Conservation (phyloP, 176 grass and related monocot species). For the Paspalum notatum region DNA sequence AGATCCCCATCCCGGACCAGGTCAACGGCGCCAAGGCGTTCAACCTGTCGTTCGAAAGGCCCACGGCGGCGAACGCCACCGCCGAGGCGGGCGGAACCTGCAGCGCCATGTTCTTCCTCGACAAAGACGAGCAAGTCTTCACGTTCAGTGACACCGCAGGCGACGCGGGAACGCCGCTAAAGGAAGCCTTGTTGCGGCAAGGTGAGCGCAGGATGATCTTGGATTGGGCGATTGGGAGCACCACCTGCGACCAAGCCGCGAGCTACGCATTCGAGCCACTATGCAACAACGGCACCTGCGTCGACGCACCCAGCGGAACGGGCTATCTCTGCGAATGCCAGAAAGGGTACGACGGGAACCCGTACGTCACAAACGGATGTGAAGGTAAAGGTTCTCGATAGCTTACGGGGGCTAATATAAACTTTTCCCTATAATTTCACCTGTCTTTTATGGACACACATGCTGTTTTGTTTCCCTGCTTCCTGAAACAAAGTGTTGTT, state of each 20-base stretch:
- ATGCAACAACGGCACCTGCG: constrained; percentile 32
- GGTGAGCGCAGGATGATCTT: constrained; percentile 29
- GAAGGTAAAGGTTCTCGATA: background rate
- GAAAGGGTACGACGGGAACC: constrained; percentile 17
- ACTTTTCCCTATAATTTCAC: background rate
- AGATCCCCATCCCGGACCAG: background rate
- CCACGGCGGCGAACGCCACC: too few relatives aligned
- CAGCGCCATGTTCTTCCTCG: constrained; percentile 37
- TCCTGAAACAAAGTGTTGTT: constrained; percentile 21
- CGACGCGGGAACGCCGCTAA: background rate
- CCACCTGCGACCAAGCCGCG: background rate
- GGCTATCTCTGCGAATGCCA: constrained; percentile 40
- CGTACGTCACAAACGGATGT: constrained; percentile 15
- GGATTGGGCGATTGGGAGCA: constrained; percentile 34
- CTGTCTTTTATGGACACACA: background rate
- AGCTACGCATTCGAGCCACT: background rate
- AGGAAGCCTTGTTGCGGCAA: background rate
- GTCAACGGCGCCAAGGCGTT: background rate
- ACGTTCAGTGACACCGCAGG: background rate
- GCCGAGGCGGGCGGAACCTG: constrained; percentile 6
- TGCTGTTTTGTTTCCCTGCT: background rate
- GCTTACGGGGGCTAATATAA: too few relatives aligned
- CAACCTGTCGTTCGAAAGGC: background rate
- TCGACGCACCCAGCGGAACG: background rate
- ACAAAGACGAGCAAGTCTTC: constrained; percentile 12